Percentiles rank a stretch among this genome's conserved stretches.
These are phyloP conservation scores for Theileria equi DNA, from an alignment of 169 alveolate species.

Conservation along the genomic window DNA sequence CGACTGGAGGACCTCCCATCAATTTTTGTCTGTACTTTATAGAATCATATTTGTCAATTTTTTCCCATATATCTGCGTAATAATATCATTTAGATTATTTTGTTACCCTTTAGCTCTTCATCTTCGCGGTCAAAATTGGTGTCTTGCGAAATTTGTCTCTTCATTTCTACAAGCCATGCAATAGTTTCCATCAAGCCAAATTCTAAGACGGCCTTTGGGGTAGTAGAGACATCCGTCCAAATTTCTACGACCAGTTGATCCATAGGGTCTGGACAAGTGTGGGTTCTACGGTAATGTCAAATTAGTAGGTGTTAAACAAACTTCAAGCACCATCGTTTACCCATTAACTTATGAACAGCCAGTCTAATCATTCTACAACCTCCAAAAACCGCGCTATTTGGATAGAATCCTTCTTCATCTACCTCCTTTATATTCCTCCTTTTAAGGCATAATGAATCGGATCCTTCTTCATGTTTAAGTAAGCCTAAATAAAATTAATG, in stretches of 20 bases:
- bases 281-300: slow-evolving; percentile 22
- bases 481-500: slow-evolving; percentile 56
- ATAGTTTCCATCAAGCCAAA: slow-evolving; percentile 39
- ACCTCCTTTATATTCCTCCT: slow-evolving; percentile 72
- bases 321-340: slow-evolving; percentile 76
- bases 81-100: background rate
- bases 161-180: slow-evolving; percentile 59
- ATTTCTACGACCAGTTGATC: slow-evolving; percentile 81
- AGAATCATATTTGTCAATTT: slow-evolving; percentile 53
- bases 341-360: slow-evolving; percentile 83
- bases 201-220: slow-evolving; percentile 52
- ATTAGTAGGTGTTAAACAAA: slow-evolving; percentile 34
- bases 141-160: slow-evolving; percentile 56
- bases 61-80: slow-evolving; percentile 57
- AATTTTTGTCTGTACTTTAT: slow-evolving; percentile 30
- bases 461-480: slow-evolving; percentile 75
- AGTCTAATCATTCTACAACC: slow-evolving; percentile 81
- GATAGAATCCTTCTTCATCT: slow-evolving; percentile 70
- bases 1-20: slow-evolving; percentile 64
- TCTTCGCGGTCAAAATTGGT: slow-evolving; percentile 60
- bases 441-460: slow-evolving; percentile 72
- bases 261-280: slow-evolving; percentile 76
- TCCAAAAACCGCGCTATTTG: slow-evolving; percentile 76
- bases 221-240: slow-evolving; percentile 72
- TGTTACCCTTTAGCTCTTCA: slow-evolving; percentile 44